Evolutionary conservation across 2,329 filamentous ascomycete genomes (phyloP).

Genomic region (Macrophomina tecta): DNA sequence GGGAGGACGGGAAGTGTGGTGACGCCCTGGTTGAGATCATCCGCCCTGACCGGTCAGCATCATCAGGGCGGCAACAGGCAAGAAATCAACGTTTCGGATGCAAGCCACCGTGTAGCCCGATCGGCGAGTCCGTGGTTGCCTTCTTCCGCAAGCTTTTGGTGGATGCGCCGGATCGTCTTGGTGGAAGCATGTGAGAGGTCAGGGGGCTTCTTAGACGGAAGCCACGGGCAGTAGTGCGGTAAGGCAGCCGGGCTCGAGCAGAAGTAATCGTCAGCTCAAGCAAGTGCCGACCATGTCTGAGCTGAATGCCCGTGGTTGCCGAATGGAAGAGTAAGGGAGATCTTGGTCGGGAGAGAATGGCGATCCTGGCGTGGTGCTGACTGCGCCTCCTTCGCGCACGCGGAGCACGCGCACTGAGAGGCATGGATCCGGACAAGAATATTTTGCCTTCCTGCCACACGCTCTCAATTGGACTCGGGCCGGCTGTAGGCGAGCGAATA

Average conservation of each 20-base stretch:
- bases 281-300: background rate
- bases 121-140: conserved; percentile 21
- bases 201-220: background rate
- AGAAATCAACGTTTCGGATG: background rate
- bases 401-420: conserved; percentile 4
- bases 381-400: background rate
- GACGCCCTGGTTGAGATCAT: conserved; percentile 1
- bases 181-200: conserved; percentile 3
- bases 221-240: conserved; percentile 10
- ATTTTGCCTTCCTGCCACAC: background rate
- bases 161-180: background rate
- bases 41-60: conserved; percentile 4
- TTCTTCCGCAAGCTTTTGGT: conserved; percentile 8
- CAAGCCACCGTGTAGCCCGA: conserved; percentile 21
- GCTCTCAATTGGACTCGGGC: background rate
- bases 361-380: conserved; percentile 10
- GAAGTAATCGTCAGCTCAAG: conserved; percentile 15
- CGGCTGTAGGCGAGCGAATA: background rate
- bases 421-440: background rate
- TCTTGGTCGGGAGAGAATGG: conserved; percentile 6
- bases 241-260: conserved; percentile 2
- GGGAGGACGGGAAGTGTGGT: background rate
- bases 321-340: background rate
- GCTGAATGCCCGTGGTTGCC: conserved; percentile 4
- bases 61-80: background rate